Conservation (phyloP, 2,329 filamentous ascomycete genomes). For the Neonectria sp. region DNA sequence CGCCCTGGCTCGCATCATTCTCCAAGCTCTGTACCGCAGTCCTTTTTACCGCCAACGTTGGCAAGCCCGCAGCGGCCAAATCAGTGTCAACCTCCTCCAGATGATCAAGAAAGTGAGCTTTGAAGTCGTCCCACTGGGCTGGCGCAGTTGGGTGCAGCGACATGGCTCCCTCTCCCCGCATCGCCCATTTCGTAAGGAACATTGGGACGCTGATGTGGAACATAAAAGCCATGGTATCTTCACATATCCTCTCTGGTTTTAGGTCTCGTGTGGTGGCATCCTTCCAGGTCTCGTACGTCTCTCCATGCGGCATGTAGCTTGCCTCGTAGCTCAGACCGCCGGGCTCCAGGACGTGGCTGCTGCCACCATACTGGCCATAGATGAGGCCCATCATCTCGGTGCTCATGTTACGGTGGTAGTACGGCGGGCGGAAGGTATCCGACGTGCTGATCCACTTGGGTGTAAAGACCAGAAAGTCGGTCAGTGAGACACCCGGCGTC, state of each 20-base stretch:
- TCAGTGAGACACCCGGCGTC: conserved; percentile 67
- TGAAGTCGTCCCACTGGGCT: conserved; percentile 19
- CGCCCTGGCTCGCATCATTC: background rate
- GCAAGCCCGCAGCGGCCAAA: conserved; percentile 18
- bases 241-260: conserved; percentile 14
- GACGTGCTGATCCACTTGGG: conserved; percentile 75
- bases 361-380: conserved; percentile 51
- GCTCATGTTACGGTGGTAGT: conserved; percentile 75
- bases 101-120: conserved; percentile 25
- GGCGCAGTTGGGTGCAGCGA: conserved; percentile 19
- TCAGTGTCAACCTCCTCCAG: conserved; percentile 20
- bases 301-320: conserved; percentile 34
- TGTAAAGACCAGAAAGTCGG: conserved; percentile 78
- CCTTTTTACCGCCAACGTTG: conserved; percentile 1
- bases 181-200: conserved; percentile 27
- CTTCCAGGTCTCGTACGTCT: conserved; percentile 47
- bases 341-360: conserved; percentile 33
- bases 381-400: conserved; percentile 71
- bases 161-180: conserved; percentile 16
- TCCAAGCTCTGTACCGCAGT: background rate
- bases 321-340: conserved; percentile 31
- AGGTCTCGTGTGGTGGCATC: conserved; percentile 24
- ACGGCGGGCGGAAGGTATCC: conserved; percentile 75
- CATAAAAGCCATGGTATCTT: conserved; percentile 30
- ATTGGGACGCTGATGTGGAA: conserved; percentile 25